Conservation (phyloP, 805 yeast species). For the Metschnikowia dekortorum region DNA sequence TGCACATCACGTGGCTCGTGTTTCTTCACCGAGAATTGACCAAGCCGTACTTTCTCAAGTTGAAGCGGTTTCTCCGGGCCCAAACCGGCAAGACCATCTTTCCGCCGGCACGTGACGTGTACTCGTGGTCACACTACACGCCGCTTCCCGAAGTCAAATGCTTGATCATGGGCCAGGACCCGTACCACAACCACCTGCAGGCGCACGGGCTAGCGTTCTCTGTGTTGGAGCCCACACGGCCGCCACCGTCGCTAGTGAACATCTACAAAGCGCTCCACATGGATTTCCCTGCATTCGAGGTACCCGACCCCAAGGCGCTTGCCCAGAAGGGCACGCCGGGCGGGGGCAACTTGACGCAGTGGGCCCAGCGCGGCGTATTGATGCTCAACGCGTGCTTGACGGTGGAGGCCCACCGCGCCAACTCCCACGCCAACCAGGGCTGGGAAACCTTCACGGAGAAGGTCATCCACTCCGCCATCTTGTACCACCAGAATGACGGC, state of each 20-base stretch:
- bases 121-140: constrained; percentile 88
- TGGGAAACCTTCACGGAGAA: constrained; percentile 89
- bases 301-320: constrained; percentile 41
- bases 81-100: constrained; percentile 51
- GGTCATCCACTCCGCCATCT: constrained; percentile 52
- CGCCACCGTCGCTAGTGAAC: constrained; percentile 81
- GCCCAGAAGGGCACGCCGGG: constrained; percentile 29
- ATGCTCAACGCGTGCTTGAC: constrained; percentile 85
- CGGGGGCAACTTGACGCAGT: constrained; percentile 66
- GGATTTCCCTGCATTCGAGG: constrained; percentile 62
- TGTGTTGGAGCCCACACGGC: constrained; percentile 73
- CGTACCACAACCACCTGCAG: constrained; percentile 87
- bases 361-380: constrained; percentile 88
- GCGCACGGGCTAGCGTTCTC: constrained; percentile 97
- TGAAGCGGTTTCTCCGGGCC: constrained; percentile 65
- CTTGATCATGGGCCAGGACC: constrained; percentile 90
- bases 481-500: constrained; percentile 45
- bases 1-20: constrained; percentile 78
- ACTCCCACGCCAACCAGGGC: constrained; percentile 84
- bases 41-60: constrained; percentile 74
- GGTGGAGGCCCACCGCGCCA: constrained; percentile 89
- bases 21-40: constrained; percentile 65
- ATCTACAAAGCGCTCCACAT: constrained; percentile 72
- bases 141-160: constrained; percentile 73
- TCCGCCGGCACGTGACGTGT: constrained; percentile 74